Evolutionary conservation across 2,329 filamentous ascomycete genomes (phyloP).

Genomic region (Diplocarpon mali): DNA sequence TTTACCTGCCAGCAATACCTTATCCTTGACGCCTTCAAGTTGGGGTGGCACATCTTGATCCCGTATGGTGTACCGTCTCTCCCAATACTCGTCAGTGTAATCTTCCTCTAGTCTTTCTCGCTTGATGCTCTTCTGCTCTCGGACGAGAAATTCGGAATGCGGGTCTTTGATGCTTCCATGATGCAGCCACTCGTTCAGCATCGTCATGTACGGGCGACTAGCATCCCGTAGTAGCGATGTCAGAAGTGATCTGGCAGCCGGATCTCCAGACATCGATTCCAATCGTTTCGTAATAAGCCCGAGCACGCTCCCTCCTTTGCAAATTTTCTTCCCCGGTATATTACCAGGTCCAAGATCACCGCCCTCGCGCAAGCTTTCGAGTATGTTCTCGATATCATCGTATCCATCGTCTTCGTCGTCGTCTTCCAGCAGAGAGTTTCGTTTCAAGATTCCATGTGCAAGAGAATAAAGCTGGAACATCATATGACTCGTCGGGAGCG

Average conservation of each 20-base stretch:
- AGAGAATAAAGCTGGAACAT: constrained; percentile 82
- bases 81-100: constrained; percentile 99
- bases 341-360: constrained; percentile 70
- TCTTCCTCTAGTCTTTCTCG: constrained; percentile 86
- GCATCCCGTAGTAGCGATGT: constrained; percentile 77
- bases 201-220: constrained; percentile 89
- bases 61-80: constrained; percentile 89
- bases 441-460: constrained; percentile 76
- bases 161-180: constrained; percentile 92
- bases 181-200: constrained; percentile 98
- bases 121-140: constrained; percentile 90
- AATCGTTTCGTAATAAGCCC: constrained; percentile 75
- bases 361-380: constrained; percentile 80
- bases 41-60: constrained; percentile 88
- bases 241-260: constrained; percentile 70
- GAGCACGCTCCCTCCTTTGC: constrained; percentile 93
- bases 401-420: constrained; percentile 54
- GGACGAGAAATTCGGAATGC: constrained; percentile 86
- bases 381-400: constrained; percentile 83
- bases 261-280: constrained; percentile 86
- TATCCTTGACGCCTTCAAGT: constrained; percentile 81
- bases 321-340: constrained; percentile 80
- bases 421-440: constrained; percentile 78
- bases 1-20: constrained; percentile 89
- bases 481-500: constrained; percentile 81